These are phyloP conservation scores for Neurospora terricola DNA, from an alignment of 495 filamentous ascomycete genomes.

Conservation along the genomic window DNA sequence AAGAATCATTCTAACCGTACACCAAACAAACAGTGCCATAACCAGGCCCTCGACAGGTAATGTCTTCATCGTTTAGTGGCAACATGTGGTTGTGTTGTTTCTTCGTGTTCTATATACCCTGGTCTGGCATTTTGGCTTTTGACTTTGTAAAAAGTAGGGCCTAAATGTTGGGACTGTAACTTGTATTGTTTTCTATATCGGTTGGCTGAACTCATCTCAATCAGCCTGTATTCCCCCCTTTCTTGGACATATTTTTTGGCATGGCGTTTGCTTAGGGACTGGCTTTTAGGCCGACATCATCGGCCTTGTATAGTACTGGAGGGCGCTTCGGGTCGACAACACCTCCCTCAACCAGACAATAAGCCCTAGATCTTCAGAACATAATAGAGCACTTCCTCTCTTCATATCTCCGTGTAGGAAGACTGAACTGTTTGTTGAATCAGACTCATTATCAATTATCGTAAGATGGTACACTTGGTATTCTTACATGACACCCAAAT, in stretches of 20 bases:
- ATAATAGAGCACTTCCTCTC: neutral
- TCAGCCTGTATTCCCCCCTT: neutral
- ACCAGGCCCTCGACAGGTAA: slow-evolving; percentile 30
- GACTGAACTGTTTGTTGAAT: neutral
- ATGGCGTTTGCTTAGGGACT: neutral
- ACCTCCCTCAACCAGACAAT: neutral
- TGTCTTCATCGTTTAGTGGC: neutral
- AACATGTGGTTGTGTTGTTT: neutral
- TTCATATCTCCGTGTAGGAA: neutral
- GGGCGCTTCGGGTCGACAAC: neutral
- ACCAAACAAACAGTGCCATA: slow-evolving; percentile 24
- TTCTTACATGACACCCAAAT: neutral
- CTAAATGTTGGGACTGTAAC: neutral
- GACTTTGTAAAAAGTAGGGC: neutral
- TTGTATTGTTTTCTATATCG: neutral
- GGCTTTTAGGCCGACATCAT: neutral
- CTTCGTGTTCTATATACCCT: neutral
- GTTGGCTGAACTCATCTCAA: neutral
- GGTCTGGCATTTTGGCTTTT: neutral
- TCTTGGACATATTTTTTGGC: neutral
- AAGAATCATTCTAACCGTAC: slow-evolving; percentile 1
- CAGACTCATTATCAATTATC: neutral
- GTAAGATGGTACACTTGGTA: neutral
- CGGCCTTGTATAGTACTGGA: neutral
- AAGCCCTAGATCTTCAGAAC: neutral